Evolutionary conservation across 2,329 filamentous ascomycete genomes (phyloP).

Genomic region (Penicillium sp.): DNA sequence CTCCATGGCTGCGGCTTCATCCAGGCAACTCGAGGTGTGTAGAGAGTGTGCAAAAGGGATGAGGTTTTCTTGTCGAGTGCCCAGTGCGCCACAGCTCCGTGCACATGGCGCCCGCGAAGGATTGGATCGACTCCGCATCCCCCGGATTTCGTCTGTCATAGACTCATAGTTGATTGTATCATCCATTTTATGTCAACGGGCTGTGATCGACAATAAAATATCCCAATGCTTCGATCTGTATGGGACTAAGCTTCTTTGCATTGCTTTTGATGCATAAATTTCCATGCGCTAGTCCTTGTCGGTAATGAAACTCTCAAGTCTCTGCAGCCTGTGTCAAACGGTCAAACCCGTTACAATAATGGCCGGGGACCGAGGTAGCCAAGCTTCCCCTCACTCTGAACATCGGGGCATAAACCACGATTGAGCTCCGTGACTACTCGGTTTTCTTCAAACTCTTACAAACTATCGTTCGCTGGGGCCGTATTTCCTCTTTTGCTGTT

Average conservation of each 20-base stretch:
- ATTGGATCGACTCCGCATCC: background rate
- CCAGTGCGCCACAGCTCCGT: no score
- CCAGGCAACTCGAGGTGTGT: constrained; percentile 19
- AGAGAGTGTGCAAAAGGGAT: background rate
- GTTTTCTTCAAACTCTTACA: background rate
- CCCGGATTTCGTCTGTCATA: background rate
- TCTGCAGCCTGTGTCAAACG: background rate
- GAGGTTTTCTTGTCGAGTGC: background rate
- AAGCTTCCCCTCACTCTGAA: constrained; percentile 14
- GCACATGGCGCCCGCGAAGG: no score
- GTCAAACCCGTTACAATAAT: background rate
- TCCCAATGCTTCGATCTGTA: background rate
- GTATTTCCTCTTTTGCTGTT: background rate
- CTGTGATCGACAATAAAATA: no score
- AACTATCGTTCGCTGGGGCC: background rate
- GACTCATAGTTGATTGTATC: no score
- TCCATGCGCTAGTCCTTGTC: background rate
- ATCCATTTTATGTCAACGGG: no score
- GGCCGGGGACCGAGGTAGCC: constrained; percentile 18
- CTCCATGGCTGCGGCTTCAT: constrained; percentile 40
- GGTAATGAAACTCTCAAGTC: background rate
- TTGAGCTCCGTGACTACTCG: background rate
- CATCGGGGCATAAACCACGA: background rate
- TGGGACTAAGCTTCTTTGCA: background rate
- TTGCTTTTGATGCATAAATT: background rate